These are phyloP conservation scores for Paramyrothecium sp. DNA, from an alignment of 2,329 filamentous ascomycete species.

Conservation along the genomic window DNA sequence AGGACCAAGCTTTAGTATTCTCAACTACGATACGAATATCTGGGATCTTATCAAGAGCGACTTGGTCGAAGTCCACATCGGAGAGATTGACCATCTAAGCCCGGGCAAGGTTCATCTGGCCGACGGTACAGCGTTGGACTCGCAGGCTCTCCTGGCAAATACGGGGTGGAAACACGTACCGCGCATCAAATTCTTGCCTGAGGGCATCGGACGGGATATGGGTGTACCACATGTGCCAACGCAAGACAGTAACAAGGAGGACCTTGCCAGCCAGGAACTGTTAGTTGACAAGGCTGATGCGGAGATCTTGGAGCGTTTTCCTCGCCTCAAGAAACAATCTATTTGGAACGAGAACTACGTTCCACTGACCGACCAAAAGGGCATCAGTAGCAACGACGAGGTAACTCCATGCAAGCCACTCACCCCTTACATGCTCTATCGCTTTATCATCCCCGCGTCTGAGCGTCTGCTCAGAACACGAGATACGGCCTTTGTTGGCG, in stretches of 20 bases:
- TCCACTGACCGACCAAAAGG: slow-evolving; percentile 35
- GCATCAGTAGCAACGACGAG: slow-evolving; percentile 21
- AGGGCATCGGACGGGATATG: slow-evolving; percentile 40
- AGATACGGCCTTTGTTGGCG: slow-evolving; percentile 44
- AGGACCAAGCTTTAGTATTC: slow-evolving; percentile 55
- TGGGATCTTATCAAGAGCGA: slow-evolving; percentile 54
- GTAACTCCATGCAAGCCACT: slow-evolving; percentile 10
- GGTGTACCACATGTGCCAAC: slow-evolving; percentile 41
- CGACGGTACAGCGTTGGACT: slow-evolving; percentile 40
- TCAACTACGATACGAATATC: slow-evolving; percentile 58
- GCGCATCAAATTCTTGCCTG: slow-evolving; percentile 47
- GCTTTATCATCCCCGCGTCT: slow-evolving; percentile 41
- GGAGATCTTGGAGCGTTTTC: slow-evolving; percentile 50
- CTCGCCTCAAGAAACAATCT: slow-evolving; percentile 49
- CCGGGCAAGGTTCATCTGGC: slow-evolving; percentile 46
- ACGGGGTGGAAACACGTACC: slow-evolving; percentile 57
- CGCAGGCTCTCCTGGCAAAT: slow-evolving; percentile 50
- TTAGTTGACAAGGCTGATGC: slow-evolving; percentile 42
- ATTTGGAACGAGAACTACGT: slow-evolving; percentile 40
- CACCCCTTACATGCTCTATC: slow-evolving; percentile 42
- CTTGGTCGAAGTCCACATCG: slow-evolving; percentile 50
- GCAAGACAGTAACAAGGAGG: slow-evolving; percentile 12
- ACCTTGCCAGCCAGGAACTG: slow-evolving; percentile 30
- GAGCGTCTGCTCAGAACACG: slow-evolving; percentile 29
- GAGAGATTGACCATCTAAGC: slow-evolving; percentile 47